Base-by-base conservation (phyloP, 2,329 filamentous ascomycete genomes). In the Keithomyces neogunnii region DNA sequence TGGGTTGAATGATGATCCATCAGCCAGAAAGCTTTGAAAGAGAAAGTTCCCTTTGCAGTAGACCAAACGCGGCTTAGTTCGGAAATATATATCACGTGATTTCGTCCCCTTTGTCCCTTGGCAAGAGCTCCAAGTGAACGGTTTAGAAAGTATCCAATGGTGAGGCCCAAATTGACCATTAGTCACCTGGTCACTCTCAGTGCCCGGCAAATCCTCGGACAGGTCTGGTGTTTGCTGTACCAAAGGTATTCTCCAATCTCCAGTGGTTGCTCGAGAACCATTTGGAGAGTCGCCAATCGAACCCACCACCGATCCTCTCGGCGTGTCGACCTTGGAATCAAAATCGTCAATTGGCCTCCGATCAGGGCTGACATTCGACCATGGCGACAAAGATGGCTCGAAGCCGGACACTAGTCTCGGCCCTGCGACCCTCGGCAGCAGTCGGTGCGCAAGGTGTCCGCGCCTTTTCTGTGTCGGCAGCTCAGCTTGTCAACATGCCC, bases 381-480 rank as follows among this genome's bases (percentile, higher is more conserved):
- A 84, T 84, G 81, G 80, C 81, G 69, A 80, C 75, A 70, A 80
- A 75, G 66, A 66, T 82, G 63, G 75, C 74, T 63, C 75, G 78
- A 66, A 76, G 72, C 68, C 73, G 78, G 66, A 74, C 73, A 55
- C 64, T 84, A 58, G 73, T 74, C 63, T 74, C 78, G 65, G 75
- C 75, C 70, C 66, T 82, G 58, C 74, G 74, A 64, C 73, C 78
- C n/a, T 67, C 69, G 47, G 67, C 60, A 58, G 65, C 60, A 61
- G 72, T 66, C 57, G 69, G 60, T 56, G 67, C 69, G 31, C 66
- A 70, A 58, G 65, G 66, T 47, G 63, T 69, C 62, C 73, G 78
- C 62, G 71, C 74, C 71, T 67, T 83, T 66, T 73, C 74, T 55
- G 73, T 68, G 51, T 75, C 77, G 59, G 66, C 72, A 60, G 63